Percentiles rank a stretch among this genome's conserved stretches.
Conservation (phyloP, 2,329 filamentous ascomycete genomes). For the Bipolaris sorokiniana region DNA sequence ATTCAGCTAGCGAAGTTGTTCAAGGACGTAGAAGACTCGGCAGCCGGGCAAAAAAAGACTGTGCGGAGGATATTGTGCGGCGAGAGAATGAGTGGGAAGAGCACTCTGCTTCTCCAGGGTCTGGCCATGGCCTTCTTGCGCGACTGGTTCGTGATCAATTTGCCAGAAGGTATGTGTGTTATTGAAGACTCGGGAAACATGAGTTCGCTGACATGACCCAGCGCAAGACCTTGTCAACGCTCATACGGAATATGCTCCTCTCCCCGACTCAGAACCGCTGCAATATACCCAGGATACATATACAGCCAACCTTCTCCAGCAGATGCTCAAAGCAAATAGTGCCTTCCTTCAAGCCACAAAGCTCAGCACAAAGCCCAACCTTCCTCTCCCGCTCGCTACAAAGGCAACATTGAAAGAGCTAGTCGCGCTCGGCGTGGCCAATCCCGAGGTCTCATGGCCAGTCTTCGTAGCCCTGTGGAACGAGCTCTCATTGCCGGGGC, state of each 20-base stretch:
- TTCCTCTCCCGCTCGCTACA: slow-evolving; percentile 65
- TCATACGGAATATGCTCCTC: slow-evolving; percentile 77
- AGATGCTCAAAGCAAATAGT: slow-evolving; percentile 75
- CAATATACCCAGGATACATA: slow-evolving; percentile 81
- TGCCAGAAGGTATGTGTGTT: slow-evolving; percentile 77
- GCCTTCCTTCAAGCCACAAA: slow-evolving; percentile 63
- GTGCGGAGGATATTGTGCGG: slow-evolving; percentile 74
- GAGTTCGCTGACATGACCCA: slow-evolving; percentile 47
- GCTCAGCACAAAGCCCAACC: slow-evolving; percentile 60
- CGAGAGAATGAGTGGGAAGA: slow-evolving; percentile 80
- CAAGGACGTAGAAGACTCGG: slow-evolving; percentile 61
- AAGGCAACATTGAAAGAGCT: slow-evolving; percentile 71
- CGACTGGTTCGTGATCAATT: slow-evolving; percentile 85
- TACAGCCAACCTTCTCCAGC: slow-evolving; percentile 73
- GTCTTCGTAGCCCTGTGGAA: slow-evolving; percentile 81
- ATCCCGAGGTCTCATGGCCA: slow-evolving; percentile 78
- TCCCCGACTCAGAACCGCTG: slow-evolving; percentile 60
- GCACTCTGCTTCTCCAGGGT: slow-evolving; percentile 81
- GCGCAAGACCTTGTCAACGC: slow-evolving; percentile 82
- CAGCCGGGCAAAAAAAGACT: slow-evolving; percentile 61
- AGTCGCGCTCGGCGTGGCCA: slow-evolving; percentile 70
- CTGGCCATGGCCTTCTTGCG: slow-evolving; percentile 81
- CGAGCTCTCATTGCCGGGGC: slow-evolving; percentile 69
- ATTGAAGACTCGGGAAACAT: not conserved
- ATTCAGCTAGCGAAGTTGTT: slow-evolving; percentile 66